Percentiles rank a stretch among this genome's conserved stretches.
phyloP scores from a whole-genome alignment of 2,329 filamentous ascomycete genomes.

The Ceratocystis cubensis region DNA sequence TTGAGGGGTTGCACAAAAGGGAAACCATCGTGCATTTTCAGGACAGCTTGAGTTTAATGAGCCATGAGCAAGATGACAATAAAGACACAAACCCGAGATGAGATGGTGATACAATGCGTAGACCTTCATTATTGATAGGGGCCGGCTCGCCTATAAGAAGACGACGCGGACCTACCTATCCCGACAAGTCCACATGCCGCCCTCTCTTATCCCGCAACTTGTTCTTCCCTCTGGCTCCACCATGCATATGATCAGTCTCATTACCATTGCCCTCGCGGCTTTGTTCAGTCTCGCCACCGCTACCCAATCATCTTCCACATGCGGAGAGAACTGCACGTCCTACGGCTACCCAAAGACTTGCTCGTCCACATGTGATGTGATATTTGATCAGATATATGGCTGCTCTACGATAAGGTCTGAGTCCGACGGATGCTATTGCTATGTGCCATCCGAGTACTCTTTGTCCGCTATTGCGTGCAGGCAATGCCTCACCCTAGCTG shows the following conservation, averaged over 20 bases:
- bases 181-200: not conserved
- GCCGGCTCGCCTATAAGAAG: not conserved
- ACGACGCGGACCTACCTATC: not conserved
- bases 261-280: not conserved
- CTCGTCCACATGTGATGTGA: constrained; percentile 12
- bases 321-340: not conserved
- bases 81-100: not conserved
- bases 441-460: constrained; percentile 11
- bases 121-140: not conserved
- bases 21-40: not conserved
- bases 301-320: not conserved
- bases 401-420: constrained; percentile 2
- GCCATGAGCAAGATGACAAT: not conserved
- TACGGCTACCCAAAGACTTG: constrained; percentile 15
- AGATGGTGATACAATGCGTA: not conserved
- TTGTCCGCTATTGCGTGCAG: constrained; percentile 14
- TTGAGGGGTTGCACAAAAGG: not conserved
- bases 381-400: constrained; percentile 17
- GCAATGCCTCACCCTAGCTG: constrained; percentile 11
- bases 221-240: not conserved
- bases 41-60: not conserved
- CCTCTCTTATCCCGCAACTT: not conserved
- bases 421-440: constrained; percentile 13
- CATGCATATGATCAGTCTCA: constrained; percentile 7
- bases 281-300: not conserved